Conservation (phyloP, 192 early-diverging fungal species). For the Linnemannia hyalina region DNA sequence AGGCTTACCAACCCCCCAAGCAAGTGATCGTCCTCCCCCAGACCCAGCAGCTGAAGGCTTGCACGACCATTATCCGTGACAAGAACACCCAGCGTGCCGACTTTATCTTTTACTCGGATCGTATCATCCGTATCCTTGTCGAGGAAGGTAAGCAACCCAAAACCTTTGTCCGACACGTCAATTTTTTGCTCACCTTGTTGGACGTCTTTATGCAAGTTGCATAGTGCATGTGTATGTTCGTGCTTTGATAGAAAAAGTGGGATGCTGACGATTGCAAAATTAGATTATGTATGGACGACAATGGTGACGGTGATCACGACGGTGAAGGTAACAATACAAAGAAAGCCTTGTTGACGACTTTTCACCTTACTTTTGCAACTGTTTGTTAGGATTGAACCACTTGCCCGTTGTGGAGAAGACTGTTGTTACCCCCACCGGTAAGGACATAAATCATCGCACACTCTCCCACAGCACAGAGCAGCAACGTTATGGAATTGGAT, state of each 20-base stretch:
- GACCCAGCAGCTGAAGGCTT: conserved; percentile 82
- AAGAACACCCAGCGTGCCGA: conserved; percentile 84
- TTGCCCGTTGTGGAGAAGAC: conserved; percentile 85
- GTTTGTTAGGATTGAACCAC: conserved; percentile 82
- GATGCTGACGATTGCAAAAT: not conserved
- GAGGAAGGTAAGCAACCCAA: conserved; percentile 78
- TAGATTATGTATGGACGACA: not conserved
- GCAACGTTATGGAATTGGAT: too few species aligned
- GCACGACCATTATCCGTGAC: conserved; percentile 89
- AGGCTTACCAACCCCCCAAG: conserved; percentile 58
- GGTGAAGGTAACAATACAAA: not conserved
- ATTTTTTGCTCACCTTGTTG: not conserved
- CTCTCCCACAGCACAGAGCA: not conserved
- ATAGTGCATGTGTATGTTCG: too few species aligned
- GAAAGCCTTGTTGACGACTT: not conserved
- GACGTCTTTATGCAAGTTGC: conserved; percentile 4
- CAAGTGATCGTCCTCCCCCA: conserved; percentile 78
- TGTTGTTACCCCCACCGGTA: conserved; percentile 85
- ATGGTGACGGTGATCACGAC: too few species aligned
- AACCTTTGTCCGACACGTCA: not conserved
- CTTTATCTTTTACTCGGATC: conserved; percentile 95
- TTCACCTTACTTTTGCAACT: not conserved
- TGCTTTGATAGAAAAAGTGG: not conserved
- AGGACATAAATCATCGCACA: not conserved
- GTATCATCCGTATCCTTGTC: conserved; percentile 88